These are phyloP conservation scores for Dalechampia spathulata DNA, from an alignment of 441 rosid genomes.

Conservation along the genomic window DNA sequence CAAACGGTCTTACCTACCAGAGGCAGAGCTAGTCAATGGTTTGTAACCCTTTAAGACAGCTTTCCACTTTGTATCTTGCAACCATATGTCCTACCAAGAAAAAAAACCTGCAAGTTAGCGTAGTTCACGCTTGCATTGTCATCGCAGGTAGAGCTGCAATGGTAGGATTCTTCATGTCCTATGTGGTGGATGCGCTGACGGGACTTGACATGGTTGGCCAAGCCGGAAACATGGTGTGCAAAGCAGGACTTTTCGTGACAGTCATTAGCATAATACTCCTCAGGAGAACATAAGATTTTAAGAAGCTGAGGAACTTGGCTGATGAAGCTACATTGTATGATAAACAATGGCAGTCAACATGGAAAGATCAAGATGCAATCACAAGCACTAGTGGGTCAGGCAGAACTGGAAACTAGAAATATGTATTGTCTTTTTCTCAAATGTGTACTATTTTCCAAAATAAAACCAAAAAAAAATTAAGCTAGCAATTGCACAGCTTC, in stretches of 20 bases:
- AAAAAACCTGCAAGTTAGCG: too few species aligned
- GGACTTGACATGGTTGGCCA: conserved; percentile 44
- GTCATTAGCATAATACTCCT: conserved; percentile 21
- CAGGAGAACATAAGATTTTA: conserved; percentile 26
- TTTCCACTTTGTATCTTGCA: too few species aligned
- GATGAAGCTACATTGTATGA: conserved; percentile 48
- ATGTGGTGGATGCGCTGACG: conserved; percentile 33
- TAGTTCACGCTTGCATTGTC: not conserved
- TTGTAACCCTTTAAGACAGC: too few species aligned
- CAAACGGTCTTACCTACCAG: conserved; percentile 36
- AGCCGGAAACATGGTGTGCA: conserved; percentile 40
- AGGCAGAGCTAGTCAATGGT: conserved; percentile 51
- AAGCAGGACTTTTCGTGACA: conserved; percentile 32
- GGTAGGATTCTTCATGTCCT: conserved; percentile 48
- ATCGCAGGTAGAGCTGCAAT: conserved; percentile 50
- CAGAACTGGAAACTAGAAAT: conserved; percentile 7
- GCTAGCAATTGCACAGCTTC: too few species aligned
- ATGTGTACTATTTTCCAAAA: too few species aligned
- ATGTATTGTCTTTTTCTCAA: too few species aligned
- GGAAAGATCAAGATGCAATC: conserved; percentile 29
- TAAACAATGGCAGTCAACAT: conserved; percentile 49
- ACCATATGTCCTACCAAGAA: too few species aligned
- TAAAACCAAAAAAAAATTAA: too few species aligned
- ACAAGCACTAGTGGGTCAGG: conserved; percentile 2
- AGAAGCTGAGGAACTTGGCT: conserved; percentile 27